Evolutionary conservation across 2,329 filamentous ascomycete genomes (phyloP), one percentile per base, ranked within the genome.

Genomic region (Ophiostoma ulmi): DNA sequence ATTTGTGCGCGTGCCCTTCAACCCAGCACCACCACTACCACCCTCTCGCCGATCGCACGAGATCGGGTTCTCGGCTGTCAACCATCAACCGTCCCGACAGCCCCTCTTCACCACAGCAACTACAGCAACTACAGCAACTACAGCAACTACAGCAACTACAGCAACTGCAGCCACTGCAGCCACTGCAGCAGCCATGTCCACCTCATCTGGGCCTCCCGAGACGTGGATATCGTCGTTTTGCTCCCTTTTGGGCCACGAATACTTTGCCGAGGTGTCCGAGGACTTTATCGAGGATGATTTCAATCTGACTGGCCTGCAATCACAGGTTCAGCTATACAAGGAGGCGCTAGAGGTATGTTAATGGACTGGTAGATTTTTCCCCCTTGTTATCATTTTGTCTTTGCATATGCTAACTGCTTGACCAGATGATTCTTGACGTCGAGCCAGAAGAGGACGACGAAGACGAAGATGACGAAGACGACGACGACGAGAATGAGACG

Each of bases 211-310:
- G 70, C 81, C 84, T 39, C 86, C 86, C 73, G 95, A 99, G 84
- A 97, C 94, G 70, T 99, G 95, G 95, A 98, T 99, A 83, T 91
- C 93, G 74, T 96, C 94, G 72, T 99, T 97, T 80, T 99, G 95
- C 84, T 93, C 92, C 55, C 85, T 98, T 65, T 87, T 98, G 72
- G 95, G 95, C 73, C 95, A 99, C 80, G 95, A 99, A 81, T 99
- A 98, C 83, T 99, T 99, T 80, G 95, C 95, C 73, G 95, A 99
- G 83, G 94, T 99, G 68, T 95, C 93, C 65, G 95, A 99, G 82
- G 95, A 99, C 78, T 99, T 99, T 77, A 98, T 99, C 78, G 95
- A 99, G 80, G 95, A 99, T 88, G 95, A 99, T 81, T 99, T 99
- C 85, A 99, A 99, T 81, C 85, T 99, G 74, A 99, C 95, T 0